Evolutionary conservation across 257 asterid species (phyloP), one percentile per base, ranked within the genome.

Genomic region (Jacaranda copaia): DNA sequence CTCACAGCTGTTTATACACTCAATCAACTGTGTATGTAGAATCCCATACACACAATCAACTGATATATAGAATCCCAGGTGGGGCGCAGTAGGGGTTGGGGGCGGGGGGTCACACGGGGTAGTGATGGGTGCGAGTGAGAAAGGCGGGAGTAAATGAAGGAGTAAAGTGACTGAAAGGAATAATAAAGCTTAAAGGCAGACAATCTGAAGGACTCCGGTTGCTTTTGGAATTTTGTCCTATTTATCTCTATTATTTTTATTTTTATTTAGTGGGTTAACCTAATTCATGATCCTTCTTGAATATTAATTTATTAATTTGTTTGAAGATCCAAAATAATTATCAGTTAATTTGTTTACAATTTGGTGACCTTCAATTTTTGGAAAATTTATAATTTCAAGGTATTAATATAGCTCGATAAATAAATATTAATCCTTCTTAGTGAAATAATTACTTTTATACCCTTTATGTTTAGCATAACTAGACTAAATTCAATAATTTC

Each of bases 111-210:
- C 78, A 71, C 81, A 66, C 18, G 81, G 68, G 55, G 53, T 35
- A 62, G 48, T 32, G 68, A 62, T 62, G 68, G 68, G 60, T 6
- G 46, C 10, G 58, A 65, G 38, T 35, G 57, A 69, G 74, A 79
- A 86, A 86, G 85, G 89, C 85, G 85, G 90, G 89, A 80, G 87
- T 79, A 77, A 84, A 74, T 19, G 76, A 32, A 63, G 59, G 58
- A 58, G 68, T 10, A 57, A 25, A 36, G 69, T 36, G 82, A 77
- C 45, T 14, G 73, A 65, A 36, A 58, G 10, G 32, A 25, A n/a
- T n/a, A 73, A 73, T 77, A 68, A 72, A 75, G 67, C 10, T 46
- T 48, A 40, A 56, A 8, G 16, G 39, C 14, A 16, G 13, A 38
- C 9, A 38, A 36, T 8, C 20, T 80, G 77, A 71, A 68, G 53